phyloP scores from a whole-genome alignment of 2,329 filamentous ascomycete species.

The Raffaelea albimanens region DNA sequence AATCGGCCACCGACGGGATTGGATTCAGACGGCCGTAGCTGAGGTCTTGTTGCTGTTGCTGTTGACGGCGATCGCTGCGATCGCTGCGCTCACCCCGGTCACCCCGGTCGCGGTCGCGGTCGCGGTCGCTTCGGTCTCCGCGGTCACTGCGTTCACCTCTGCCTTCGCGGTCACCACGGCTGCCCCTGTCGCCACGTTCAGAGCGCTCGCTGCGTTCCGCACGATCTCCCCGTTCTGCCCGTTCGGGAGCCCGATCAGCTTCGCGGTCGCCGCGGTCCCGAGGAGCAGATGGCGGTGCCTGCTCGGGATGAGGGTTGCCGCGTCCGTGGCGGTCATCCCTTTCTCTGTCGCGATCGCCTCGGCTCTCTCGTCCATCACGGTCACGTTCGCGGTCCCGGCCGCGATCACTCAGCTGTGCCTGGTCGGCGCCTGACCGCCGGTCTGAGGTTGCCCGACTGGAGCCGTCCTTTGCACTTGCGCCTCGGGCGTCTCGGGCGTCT shows the following conservation, averaged over 20 bases:
- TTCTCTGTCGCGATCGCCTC: too few species aligned
- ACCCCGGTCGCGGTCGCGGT: conserved; percentile 23
- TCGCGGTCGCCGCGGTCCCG: too few species aligned
- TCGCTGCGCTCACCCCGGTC: conserved; percentile 4
- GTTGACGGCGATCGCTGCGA: conserved; percentile 2
- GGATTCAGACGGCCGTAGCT: conserved; percentile 54
- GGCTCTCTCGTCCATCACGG: conserved; percentile 2
- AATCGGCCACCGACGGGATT: conserved; percentile 31
- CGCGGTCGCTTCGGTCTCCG: conserved; percentile 24
- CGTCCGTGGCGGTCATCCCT: too few species aligned
- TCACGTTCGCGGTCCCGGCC: conserved; percentile 16
- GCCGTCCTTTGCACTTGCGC: too few species aligned
- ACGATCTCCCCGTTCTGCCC: not conserved
- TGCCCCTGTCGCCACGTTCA: not conserved
- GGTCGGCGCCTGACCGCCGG: too few species aligned
- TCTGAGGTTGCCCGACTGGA: too few species aligned
- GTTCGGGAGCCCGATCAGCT: not conserved
- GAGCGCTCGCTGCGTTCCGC: not conserved
- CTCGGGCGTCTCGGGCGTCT: too few species aligned
- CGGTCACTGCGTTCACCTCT: conserved; percentile 26
- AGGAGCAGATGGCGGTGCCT: conserved; percentile 31
- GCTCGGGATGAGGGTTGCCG: conserved; percentile 24
- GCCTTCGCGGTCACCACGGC: conserved; percentile 15
- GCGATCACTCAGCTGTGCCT: too few species aligned
- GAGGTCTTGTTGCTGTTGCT: conserved; percentile 44